Evolutionary conservation across 2,329 filamentous ascomycete species (phyloP).

Genomic region (Xylaria sp.): DNA sequence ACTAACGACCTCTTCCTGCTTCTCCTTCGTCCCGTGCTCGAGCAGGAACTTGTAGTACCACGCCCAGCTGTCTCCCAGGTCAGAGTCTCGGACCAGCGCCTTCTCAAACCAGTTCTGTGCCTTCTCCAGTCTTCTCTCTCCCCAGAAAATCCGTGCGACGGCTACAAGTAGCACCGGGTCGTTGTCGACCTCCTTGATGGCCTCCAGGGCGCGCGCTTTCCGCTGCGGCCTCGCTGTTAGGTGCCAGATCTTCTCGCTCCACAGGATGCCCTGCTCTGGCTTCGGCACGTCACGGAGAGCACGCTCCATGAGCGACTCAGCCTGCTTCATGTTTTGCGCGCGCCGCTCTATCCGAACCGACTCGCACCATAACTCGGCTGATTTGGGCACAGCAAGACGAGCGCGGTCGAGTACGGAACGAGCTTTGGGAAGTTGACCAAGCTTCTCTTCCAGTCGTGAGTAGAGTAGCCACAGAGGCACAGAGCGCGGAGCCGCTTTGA

Average conservation of each 20-base stretch:
- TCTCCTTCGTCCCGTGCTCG: conserved; percentile 94
- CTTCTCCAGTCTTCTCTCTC: conserved; percentile 87
- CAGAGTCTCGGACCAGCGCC: conserved; percentile 83
- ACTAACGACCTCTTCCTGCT: conserved; percentile 78
- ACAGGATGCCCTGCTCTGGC: conserved; percentile 72
- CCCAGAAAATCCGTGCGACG: conserved; percentile 95
- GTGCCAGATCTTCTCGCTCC: conserved; percentile 95
- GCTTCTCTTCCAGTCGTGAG: conserved; percentile 81
- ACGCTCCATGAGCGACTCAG: conserved; percentile 89
- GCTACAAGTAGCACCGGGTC: conserved; percentile 88
- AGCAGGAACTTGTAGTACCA: conserved; percentile 96
- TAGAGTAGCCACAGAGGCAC: conserved; percentile 90
- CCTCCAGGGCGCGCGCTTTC: conserved; percentile 87
- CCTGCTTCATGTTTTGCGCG: conserved; percentile 79
- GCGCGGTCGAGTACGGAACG: conserved; percentile 92
- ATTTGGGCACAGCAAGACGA: conserved; percentile 83
- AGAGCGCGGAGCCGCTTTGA: conserved; percentile 81
- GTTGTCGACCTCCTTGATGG: conserved; percentile 95
- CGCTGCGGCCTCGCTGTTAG: conserved; percentile 90
- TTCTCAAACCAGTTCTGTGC: conserved; percentile 98
- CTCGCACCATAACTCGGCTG: conserved; percentile 84
- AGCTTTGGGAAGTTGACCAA: conserved; percentile 85
- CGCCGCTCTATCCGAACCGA: conserved; percentile 91
- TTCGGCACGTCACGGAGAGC: conserved; percentile 89
- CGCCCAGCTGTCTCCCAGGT: conserved; percentile 91